phyloP scores from a whole-genome alignment of 2,329 filamentous ascomycete genomes.

The Sporothrix phasma region DNA sequence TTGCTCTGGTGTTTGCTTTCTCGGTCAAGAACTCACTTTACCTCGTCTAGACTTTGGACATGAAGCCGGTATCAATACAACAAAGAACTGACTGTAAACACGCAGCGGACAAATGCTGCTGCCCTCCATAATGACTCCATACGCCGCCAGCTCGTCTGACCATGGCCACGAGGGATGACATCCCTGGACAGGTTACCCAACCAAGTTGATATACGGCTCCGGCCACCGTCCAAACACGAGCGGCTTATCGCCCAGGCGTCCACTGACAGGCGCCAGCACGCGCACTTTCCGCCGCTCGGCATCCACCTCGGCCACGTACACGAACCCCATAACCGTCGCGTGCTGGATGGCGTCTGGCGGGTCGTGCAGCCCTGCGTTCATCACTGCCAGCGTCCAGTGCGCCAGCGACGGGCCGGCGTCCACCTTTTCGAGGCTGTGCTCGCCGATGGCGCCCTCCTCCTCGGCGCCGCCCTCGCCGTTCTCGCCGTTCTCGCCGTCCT shows the following conservation, averaged over 20 bases:
- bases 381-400: conserved; percentile 76
- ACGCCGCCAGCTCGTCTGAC: neutral
- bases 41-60: too few relatives aligned
- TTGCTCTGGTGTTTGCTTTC: too few relatives aligned
- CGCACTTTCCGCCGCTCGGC: conserved; percentile 71
- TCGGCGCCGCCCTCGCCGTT: neutral
- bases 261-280: conserved; percentile 74
- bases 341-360: conserved; percentile 63
- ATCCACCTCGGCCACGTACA: conserved; percentile 88
- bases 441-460: neutral
- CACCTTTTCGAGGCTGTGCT: conserved; percentile 46
- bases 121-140: neutral
- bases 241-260: conserved; percentile 67
- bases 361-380: conserved; percentile 63
- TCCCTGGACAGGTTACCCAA: too few relatives aligned
- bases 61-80: too few relatives aligned
- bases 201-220: conserved; percentile 68
- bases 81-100: too few relatives aligned
- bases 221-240: conserved; percentile 82
- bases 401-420: conserved; percentile 59
- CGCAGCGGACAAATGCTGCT: neutral
- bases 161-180: neutral
- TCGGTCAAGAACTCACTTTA: too few relatives aligned
- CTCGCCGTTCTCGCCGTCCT: neutral
- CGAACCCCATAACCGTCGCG: conserved; percentile 79